A percentile compares a stretch with the other conserved stretches of the same genome.
phyloP scores from a whole-genome alignment of 768 basidiomycete species.

The Lanmaoa pseudosensibilis region DNA sequence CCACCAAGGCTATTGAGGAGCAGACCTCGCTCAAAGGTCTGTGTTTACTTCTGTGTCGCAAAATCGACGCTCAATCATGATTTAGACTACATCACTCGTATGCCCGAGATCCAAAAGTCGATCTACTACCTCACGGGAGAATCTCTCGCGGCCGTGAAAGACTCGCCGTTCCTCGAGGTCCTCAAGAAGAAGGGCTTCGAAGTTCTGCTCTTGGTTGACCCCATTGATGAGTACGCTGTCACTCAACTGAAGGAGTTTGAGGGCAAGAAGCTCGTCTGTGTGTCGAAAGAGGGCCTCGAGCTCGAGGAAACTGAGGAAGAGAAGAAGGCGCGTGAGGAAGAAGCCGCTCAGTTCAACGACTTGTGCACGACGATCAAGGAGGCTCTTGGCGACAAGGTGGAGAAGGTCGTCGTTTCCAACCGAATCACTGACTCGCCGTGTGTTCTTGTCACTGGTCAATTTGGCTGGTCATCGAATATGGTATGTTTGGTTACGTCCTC shows the following conservation, averaged over 20 bases:
- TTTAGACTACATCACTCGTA: conserved; percentile 96
- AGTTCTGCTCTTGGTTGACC: conserved; percentile 95
- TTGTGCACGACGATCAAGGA: conserved; percentile 97
- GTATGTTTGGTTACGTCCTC: conserved; percentile 37
- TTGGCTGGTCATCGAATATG: conserved; percentile 99
- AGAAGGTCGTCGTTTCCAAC: conserved; percentile 98
- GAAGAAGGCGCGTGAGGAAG: conserved; percentile 87
- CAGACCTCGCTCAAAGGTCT: conserved; percentile 90
- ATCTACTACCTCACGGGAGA: conserved; percentile 99
- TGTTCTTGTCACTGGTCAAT: conserved; percentile 97
- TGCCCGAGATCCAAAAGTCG: conserved; percentile 98
- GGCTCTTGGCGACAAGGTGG: conserved; percentile 97
- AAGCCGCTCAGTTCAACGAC: conserved; percentile 78
- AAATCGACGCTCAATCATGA: background rate
- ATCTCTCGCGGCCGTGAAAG: conserved; percentile 84
- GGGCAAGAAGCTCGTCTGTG: conserved; percentile 94
- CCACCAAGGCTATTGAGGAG: conserved; percentile 92
- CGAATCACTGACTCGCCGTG: conserved; percentile 96
- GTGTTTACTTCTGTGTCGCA: background rate
- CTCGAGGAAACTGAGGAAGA: conserved; percentile 99
- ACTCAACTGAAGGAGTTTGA: conserved; percentile 99
- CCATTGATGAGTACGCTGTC: conserved; percentile 98
- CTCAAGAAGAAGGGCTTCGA: conserved; percentile 99
- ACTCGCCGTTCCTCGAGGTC: conserved; percentile 98
- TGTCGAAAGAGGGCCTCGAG: conserved; percentile 99